phyloP scores from a whole-genome alignment of 2,329 filamentous ascomycete genomes.

The Bipolaris oryzae region DNA sequence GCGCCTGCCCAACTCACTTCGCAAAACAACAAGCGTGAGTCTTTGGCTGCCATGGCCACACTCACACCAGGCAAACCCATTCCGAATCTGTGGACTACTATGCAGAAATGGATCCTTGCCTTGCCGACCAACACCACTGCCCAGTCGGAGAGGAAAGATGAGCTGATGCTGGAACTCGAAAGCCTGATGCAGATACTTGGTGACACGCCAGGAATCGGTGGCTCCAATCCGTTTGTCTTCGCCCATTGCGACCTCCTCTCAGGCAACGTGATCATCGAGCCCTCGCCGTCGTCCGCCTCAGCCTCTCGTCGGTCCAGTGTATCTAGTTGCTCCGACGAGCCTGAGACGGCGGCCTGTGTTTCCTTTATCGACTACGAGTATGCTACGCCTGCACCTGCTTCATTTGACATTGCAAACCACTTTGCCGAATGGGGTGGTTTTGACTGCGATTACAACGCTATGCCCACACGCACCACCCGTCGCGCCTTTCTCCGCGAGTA shows the following conservation, averaged over 20 bases:
- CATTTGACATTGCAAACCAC: conserved; percentile 97
- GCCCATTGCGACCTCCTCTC: conserved; percentile 95
- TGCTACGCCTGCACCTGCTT: conserved; percentile 88
- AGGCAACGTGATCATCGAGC: conserved; percentile 91
- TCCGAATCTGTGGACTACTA: conserved; percentile 93
- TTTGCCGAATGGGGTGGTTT: conserved; percentile 99
- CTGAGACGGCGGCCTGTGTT: conserved; percentile 39
- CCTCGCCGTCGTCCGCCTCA: conserved; percentile 48
- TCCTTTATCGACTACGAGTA: conserved; percentile 98
- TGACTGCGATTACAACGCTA: conserved; percentile 84
- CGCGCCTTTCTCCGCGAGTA: conserved; percentile 85
- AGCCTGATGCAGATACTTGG: conserved; percentile 74
- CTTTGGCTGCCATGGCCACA: conserved; percentile 44
- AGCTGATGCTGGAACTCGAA: conserved; percentile 76
- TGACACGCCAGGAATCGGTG: conserved; percentile 75
- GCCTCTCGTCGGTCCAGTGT: conserved; percentile 42
- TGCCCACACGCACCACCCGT: conserved; percentile 79
- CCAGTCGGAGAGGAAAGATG: conserved; percentile 69
- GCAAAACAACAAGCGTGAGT: conserved; percentile 46
- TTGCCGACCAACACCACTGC: conserved; percentile 75
- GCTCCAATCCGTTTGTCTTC: conserved; percentile 77
- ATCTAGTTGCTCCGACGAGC: conserved; percentile 39
- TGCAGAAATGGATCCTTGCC: conserved; percentile 93
- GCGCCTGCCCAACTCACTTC: conserved; percentile 38
- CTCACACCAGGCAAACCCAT: conserved; percentile 69